A percentile compares a stretch with the other conserved stretches of the same genome.
phyloP scores from a whole-genome alignment of 179 eudicot species.

The Amaranthus tricolor region DNA sequence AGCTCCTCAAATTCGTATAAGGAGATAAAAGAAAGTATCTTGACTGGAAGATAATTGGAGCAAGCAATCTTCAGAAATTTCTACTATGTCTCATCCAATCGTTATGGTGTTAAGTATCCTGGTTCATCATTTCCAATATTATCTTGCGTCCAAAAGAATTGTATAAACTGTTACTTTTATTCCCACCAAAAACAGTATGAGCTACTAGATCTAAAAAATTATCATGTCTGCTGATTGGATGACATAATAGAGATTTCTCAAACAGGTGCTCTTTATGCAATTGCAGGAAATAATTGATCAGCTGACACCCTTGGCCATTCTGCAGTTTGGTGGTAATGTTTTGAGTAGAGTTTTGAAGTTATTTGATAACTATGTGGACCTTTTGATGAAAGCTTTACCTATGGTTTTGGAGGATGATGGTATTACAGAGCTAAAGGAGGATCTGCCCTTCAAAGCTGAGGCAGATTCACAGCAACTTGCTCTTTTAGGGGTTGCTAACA shows the following conservation, averaged over 20 bases:
- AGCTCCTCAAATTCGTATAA: not conserved
- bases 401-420: slow-evolving; percentile 87
- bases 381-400: slow-evolving; percentile 73
- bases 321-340: slow-evolving; percentile 79
- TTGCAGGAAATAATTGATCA: slow-evolving; percentile 81
- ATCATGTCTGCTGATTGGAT: not conserved
- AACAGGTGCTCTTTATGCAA: slow-evolving; percentile 9
- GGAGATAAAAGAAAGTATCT: not conserved
- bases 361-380: slow-evolving; percentile 83
- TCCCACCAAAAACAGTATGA: not conserved
- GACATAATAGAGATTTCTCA: not conserved
- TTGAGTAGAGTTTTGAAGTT: slow-evolving; percentile 66
- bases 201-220: not conserved
- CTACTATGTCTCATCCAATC: not conserved
- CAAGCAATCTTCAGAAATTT: not conserved
- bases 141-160: too few relatives aligned
- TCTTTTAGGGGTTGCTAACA: slow-evolving; percentile 81
- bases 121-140: too few relatives aligned
- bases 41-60: not conserved
- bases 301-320: slow-evolving; percentile 61
- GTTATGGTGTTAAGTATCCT: too few relatives aligned
- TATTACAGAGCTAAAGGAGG: slow-evolving; percentile 74
- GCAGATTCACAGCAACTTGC: slow-evolving; percentile 96
- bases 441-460: slow-evolving; percentile 74
- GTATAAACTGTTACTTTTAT: not conserved